phyloP scores from a whole-genome alignment of 495 filamentous ascomycete species.

The Penicillium odoratum region DNA sequence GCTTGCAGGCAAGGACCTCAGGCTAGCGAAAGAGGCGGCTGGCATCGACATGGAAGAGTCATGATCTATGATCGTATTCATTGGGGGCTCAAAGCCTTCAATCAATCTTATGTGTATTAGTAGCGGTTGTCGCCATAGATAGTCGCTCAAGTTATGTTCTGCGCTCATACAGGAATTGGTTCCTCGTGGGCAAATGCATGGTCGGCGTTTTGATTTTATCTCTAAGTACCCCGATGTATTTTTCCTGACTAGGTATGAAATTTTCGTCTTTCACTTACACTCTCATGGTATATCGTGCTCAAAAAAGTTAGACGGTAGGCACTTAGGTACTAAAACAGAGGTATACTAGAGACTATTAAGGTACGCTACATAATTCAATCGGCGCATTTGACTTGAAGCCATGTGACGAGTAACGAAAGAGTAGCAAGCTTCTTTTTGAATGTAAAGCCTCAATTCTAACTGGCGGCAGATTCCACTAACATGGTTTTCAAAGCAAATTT shows the following conservation, averaged over 20 bases:
- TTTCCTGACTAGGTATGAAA: too few relatives aligned
- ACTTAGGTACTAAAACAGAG: too few relatives aligned
- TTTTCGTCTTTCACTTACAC: too few relatives aligned
- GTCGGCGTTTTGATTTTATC: conserved; percentile 23
- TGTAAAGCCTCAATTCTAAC: too few relatives aligned
- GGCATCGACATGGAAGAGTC: conserved; percentile 31
- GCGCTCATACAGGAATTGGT: conserved; percentile 16
- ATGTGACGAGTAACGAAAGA: too few relatives aligned
- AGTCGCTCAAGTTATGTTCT: conserved; percentile 14
- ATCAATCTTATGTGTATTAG: conserved; percentile 14
- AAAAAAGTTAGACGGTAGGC: too few relatives aligned
- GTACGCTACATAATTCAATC: too few relatives aligned
- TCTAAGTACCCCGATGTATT: not conserved
- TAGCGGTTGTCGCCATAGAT: conserved; percentile 4
- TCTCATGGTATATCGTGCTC: too few relatives aligned
- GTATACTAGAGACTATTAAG: too few relatives aligned
- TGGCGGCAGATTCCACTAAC: too few relatives aligned
- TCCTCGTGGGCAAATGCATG: conserved; percentile 31
- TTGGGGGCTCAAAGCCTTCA: conserved; percentile 3
- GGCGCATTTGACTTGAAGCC: too few relatives aligned
- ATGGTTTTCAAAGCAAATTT: not conserved
- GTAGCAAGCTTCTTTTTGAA: too few relatives aligned
- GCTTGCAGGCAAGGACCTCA: conserved; percentile 64
- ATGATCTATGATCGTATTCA: conserved; percentile 20
- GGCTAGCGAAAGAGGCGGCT: conserved; percentile 65